Percentiles rank a stretch among this genome's conserved stretches.
Conservation (phyloP, 257 asterid species). For the Nicotiana tomentosiformis region DNA sequence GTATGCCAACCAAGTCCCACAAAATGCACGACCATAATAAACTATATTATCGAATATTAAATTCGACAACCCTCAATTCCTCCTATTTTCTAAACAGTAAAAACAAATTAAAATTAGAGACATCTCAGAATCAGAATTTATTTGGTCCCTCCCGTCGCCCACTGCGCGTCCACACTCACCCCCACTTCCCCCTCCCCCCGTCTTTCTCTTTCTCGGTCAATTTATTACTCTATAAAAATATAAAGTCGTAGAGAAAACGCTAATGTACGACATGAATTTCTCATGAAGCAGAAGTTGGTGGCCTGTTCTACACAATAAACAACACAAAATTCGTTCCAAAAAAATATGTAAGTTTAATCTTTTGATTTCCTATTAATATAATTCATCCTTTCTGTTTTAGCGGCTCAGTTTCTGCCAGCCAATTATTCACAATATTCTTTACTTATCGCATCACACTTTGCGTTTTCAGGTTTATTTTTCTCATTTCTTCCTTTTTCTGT, state of each 20-base stretch:
- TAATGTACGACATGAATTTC: constrained; percentile 4
- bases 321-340: background rate
- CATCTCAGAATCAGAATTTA: background rate
- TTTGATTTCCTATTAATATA: background rate
- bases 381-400: background rate
- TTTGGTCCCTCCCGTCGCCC: constrained; percentile 7
- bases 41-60: background rate
- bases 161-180: background rate
- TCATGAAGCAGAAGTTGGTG: constrained; percentile 16
- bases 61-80: background rate
- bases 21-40: background rate
- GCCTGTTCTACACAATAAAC: background rate
- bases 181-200: background rate
- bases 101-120: too few relatives aligned
- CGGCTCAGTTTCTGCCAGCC: constrained; percentile 6
- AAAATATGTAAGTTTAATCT: background rate
- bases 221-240: background rate
- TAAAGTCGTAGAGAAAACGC: constrained; percentile 7
- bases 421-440: background rate
- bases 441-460: background rate
- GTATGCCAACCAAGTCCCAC: too few relatives aligned
- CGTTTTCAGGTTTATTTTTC: constrained; percentile 7
- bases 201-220: background rate
- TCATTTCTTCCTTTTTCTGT: constrained; percentile 7
- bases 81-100: background rate